Evolutionary conservation across 2,329 filamentous ascomycete genomes (phyloP).

Genomic region (Fusarium metavorans): DNA sequence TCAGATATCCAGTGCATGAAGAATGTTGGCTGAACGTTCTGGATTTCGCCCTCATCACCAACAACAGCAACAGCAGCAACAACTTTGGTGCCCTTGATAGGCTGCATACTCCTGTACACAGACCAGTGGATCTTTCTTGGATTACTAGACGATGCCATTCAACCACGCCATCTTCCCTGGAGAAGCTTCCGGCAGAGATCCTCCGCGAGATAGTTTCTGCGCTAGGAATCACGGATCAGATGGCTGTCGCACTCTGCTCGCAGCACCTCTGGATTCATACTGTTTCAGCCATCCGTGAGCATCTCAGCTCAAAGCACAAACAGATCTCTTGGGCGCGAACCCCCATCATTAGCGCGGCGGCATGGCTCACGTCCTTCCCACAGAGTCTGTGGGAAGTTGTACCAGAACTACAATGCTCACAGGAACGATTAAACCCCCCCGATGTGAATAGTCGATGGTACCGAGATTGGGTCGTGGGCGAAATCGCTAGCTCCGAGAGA

Average conservation of each 20-base stretch:
- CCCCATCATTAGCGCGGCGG: background rate
- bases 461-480: background rate
- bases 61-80: too few species aligned
- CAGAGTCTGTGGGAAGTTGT: background rate
- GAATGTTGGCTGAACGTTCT: too few species aligned
- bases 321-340: slow-evolving; percentile 1
- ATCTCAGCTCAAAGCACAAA: background rate
- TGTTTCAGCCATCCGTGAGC: background rate
- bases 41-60: too few species aligned
- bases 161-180: background rate
- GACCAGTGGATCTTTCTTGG: background rate
- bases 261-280: background rate
- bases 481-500: background rate
- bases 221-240: background rate
- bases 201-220: background rate
- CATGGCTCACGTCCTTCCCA: background rate
- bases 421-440: too few species aligned
- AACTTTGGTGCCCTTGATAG: background rate
- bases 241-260: background rate
- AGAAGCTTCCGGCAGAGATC: background rate
- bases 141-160: background rate
- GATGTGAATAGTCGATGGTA: too few species aligned
- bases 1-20: background rate
- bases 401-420: background rate
- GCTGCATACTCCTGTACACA: background rate